These are phyloP conservation scores for Dactylellina drechsleri DNA, from an alignment of 2,329 filamentous ascomycete species.

Conservation along the genomic window DNA sequence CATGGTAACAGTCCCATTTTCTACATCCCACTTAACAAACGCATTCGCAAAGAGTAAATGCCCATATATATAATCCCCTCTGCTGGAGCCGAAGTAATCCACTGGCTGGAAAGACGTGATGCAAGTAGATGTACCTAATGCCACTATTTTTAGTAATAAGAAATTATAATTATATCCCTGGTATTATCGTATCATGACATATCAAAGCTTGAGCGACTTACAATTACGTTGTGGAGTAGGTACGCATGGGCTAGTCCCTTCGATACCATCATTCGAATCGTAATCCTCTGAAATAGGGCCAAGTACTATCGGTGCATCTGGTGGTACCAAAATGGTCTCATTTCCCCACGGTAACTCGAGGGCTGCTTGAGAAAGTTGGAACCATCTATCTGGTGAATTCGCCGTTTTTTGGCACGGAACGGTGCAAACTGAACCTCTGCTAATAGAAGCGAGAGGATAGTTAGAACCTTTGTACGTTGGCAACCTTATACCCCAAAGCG, in stretches of 20 bases:
- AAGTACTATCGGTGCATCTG: too few species aligned
- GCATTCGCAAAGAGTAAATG: constrained; percentile 10
- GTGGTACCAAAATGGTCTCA: too few species aligned
- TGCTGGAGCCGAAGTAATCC: background rate
- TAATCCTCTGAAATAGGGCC: too few species aligned
- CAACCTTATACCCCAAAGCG: background rate
- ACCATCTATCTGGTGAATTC: background rate
- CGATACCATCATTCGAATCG: too few species aligned
- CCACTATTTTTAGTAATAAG: background rate
- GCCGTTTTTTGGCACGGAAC: background rate
- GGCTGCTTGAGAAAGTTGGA: too few species aligned
- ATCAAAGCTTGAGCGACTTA: too few species aligned
- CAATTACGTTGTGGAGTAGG: too few species aligned
- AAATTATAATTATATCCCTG: background rate
- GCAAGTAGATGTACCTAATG: background rate
- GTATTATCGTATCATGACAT: too few species aligned
- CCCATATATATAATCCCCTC: constrained; percentile 5
- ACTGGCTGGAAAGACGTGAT: background rate
- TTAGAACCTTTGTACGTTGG: background rate
- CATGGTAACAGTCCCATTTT: background rate
- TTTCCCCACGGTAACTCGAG: too few species aligned
- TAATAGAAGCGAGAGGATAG: background rate
- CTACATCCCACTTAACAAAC: constrained; percentile 1
- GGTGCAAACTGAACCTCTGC: background rate
- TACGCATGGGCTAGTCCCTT: too few species aligned